Evolutionary conservation across 106 monocot species (phyloP), one percentile per base, ranked within the genome.

Genomic region (Acorus calamus): DNA sequence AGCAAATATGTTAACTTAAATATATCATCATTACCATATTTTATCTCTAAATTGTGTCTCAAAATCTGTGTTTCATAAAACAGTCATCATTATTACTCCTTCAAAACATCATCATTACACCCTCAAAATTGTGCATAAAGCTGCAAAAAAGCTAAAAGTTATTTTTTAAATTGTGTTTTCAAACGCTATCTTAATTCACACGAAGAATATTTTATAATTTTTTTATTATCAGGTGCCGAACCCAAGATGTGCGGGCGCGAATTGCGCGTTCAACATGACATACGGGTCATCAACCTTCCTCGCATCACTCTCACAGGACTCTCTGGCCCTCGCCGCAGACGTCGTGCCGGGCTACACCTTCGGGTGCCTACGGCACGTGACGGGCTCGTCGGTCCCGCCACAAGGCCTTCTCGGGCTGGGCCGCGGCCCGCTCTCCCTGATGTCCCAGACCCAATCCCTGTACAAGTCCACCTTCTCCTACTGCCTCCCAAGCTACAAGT

Each of bases 361-460:
- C 64, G 90, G 80, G 5, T 83, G 76, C 61, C 52, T 89, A 0
- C 55, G 44, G 11, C 42, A 58, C 11, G 71, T 67, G 57, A 74
- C 59, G 12, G 87, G 81, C 49, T 59, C 42, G 65, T 72, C 82
- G 4, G 11, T 81, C 9, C 96, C 85, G 3, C 85, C 96, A 4
- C 96, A 91, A 74, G 96, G 96, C 6, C 83, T 96, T 11, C 85
- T 96, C 42, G 90, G 89, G 28, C 87, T 96, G 42, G 90, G 87
- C 42, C 80, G 87, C 3, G 90, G 91, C 4, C 74, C 84, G 2
- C 62, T 80, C 42, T 91, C 91, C 14, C 71, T 96, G 65, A 13
- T 85, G 51, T 80, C 91, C 13, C 87, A 88, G 42, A 82, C 91
- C 7, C 68, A 77, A 52, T 3, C 42, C 52, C 61, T 82, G 28